Percentiles rank a stretch among this genome's conserved stretches.
phyloP scores from a whole-genome alignment of 23 red algal species.

The Gracilaria domingensis region DNA sequence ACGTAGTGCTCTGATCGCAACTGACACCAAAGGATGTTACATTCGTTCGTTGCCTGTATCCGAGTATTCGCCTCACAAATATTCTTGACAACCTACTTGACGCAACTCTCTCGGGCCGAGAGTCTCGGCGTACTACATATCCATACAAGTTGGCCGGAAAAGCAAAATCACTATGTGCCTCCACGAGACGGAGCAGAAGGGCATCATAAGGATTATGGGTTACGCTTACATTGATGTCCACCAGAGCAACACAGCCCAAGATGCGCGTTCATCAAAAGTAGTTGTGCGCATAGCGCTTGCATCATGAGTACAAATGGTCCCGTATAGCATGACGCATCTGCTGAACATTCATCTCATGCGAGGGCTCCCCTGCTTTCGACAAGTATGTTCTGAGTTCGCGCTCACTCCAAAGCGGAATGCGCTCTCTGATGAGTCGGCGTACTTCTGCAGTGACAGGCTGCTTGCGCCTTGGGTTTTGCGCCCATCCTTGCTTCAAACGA shows the following conservation, averaged over 20 bases:
- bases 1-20: neutral
- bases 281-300: neutral
- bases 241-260: neutral
- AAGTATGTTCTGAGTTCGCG: constrained; percentile 18
- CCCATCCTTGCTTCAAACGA: constrained; percentile 10
- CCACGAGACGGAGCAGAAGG: neutral
- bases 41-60: neutral
- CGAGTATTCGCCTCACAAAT: neutral
- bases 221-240: neutral
- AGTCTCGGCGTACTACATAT: no score
- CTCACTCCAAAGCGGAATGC: constrained; percentile 11
- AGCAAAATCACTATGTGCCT: neutral
- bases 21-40: neutral
- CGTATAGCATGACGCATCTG: constrained; percentile 6
- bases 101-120: neutral
- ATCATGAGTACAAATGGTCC: constrained; percentile 1
- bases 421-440: constrained; percentile 7
- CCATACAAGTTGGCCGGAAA: neutral
- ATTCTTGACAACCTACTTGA: neutral
- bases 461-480: constrained; percentile 23
- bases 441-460: constrained; percentile 19
- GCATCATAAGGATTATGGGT: neutral
- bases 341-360: constrained; percentile 21
- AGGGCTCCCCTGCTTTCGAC: neutral
- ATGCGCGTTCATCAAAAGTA: neutral